Percentiles rank a stretch among this genome's conserved stretches.
Conservation (phyloP, 2,329 filamentous ascomycete genomes). For the Penicillium sp. region DNA sequence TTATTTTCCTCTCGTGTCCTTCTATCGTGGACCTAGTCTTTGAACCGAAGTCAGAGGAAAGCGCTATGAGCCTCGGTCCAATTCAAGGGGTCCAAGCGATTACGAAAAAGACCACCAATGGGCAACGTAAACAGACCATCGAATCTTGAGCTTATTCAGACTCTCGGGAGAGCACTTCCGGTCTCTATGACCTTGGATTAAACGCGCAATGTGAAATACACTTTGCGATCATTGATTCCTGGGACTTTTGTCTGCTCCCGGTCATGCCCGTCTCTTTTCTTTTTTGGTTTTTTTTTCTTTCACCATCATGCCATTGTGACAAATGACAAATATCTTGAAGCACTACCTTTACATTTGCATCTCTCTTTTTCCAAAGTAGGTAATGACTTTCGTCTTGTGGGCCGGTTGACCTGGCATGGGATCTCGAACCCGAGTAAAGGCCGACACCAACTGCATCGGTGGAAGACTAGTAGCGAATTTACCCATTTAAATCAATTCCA, state of each 20-base stretch:
- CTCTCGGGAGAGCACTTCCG: slow-evolving; percentile 1
- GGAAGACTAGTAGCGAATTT: background rate
- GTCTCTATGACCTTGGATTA: background rate
- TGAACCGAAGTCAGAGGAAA: no score
- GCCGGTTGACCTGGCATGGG: background rate
- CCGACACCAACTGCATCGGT: background rate
- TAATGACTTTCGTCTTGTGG: background rate
- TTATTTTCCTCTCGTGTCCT: background rate
- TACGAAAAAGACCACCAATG: background rate
- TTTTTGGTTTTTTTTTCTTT: background rate
- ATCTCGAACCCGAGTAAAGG: background rate
- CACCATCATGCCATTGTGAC: background rate
- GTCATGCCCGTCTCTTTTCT: background rate
- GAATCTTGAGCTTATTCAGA: slow-evolving; percentile 24
- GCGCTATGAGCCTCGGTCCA: no score
- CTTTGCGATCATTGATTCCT: background rate
- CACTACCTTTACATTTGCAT: background rate
- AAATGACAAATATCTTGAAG: background rate
- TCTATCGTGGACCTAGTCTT: background rate
- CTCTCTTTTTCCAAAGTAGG: background rate
- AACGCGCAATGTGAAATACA: background rate
- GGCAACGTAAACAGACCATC: slow-evolving; percentile 6
- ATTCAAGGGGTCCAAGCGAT: background rate
- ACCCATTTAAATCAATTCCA: slow-evolving; percentile 20
- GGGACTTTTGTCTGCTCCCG: background rate